Base-by-base conservation (phyloP, 306 rosid genomes). In the Cercis canadensis region DNA sequence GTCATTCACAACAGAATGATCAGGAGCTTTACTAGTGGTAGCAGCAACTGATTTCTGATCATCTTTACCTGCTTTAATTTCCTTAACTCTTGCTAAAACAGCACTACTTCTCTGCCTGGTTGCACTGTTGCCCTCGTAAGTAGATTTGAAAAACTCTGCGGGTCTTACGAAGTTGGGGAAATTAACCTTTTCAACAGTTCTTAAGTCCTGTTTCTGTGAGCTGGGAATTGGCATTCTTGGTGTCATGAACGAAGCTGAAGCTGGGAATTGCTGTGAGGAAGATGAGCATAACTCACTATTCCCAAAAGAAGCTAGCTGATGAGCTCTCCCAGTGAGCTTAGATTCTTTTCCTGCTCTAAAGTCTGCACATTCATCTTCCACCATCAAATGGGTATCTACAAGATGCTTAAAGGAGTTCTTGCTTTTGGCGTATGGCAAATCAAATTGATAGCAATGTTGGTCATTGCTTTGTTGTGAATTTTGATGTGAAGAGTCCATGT, bases 111-210 rank as follows among this genome's bases (percentile, higher is more conserved):
- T 19, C 14, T 4, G 67, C 53, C 18, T 29, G 21, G 32, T 52
- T 54, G 77, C 62, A 49, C 61, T 34, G 17, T 72, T 75, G 59
- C 39, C 40, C 16, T 52, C 52, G 44, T 34, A 49, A 12, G 61
- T 21, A 21, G 84, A 61, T 69, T 60, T 75, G 16, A 76, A 32
- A 54, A 57, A 44, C 46, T 66, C 55, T 60, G 63, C 49, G 8
- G 86, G 80, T 64, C 73, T 41, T 5, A 49, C 36, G 53, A 79
- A 79, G 73, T 78, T 68, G 55, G 86, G 65, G 76, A 76, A 75
- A 40, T 85, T 78, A 34, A 64, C 55, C 64, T 59, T 71, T 43
- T 36, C 18, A 37, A 5, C 72, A 66, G 62, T 52, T 2, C 65
- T 63, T 41, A 54, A 52, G 50, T 52, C 37, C 21, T 76, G 50